Base-by-base conservation (phyloP, 805 yeast species). In the Candida maesae region DNA sequence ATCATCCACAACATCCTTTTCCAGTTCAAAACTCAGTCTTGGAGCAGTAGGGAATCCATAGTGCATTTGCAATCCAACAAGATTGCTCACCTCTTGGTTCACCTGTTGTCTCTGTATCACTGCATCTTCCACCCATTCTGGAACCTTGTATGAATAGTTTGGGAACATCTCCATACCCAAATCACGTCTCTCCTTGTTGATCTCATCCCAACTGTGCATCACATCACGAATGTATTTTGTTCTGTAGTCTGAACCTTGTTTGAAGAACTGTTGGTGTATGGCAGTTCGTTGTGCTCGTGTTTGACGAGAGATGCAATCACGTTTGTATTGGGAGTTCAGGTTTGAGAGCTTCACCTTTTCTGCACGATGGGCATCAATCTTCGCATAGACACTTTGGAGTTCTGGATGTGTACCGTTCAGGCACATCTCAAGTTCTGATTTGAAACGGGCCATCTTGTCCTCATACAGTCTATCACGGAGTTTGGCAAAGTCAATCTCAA, bases 351-450 rank as follows among this genome's bases (percentile, higher is more conserved):
- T 68, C 19, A 89, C 65, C 59, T 81, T 83, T 44, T 79, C 80
- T 49, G 87, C 87, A 50, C 88, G 80, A 50, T 83, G 79, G 32
- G 77, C 75, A 44, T 83, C 84, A 38, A 93, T 79, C 61, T 79
- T 78, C 52, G 73, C 74, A 59, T 84, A 78, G 39, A 84, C 83
- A 35, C 76, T 73, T 28, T 85, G 74, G 40, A 91, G 72, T 53
- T 90, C 96, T 0, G 98, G 98, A 62, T 93, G 99, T 16, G 88
- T 76, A 11, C 96, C 96, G 47, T 81, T 83, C 25, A 81, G 66
- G 64, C 98, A 90, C 73, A 91, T 76, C 53, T 83, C 83, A 46
- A 91, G 67, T 60, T 93, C 99, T 33, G 84, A 81, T 51, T 87
- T 86, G 49, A 85, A 71, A 47, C 85, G 76, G 27, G 74, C 69